Percentiles rank a stretch among this genome's conserved stretches.
Conservation (phyloP, 116 monocot genomes). For the Papilionanthe hybrid region DNA sequence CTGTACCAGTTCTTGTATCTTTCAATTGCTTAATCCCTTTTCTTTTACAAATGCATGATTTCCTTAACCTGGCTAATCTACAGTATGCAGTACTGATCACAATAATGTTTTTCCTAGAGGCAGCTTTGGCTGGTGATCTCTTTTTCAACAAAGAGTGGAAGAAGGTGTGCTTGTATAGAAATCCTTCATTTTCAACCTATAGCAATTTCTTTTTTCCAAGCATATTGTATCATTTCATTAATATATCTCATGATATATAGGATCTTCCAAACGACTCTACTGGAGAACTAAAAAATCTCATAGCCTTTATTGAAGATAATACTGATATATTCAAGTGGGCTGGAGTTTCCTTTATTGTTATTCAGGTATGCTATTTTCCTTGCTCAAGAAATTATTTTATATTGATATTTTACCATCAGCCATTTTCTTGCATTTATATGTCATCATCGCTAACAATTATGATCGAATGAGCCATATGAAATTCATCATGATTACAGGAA, state of each 20-base stretch:
- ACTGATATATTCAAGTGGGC: slow-evolving; percentile 16
- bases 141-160: slow-evolving; percentile 59
- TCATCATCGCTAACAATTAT: background rate
- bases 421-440: background rate
- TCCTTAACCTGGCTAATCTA: slow-evolving; percentile 32
- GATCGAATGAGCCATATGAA: background rate
- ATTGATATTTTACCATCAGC: background rate
- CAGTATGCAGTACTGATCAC: slow-evolving; percentile 53
- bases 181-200: background rate
- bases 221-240: background rate
- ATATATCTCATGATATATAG: slow-evolving; percentile 2
- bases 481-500: background rate
- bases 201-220: background rate
- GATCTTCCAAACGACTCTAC: slow-evolving; percentile 22
- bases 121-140: slow-evolving; percentile 43
- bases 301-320: slow-evolving; percentile 20
- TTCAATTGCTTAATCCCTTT: background rate
- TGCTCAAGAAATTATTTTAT: background rate
- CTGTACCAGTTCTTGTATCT: background rate
- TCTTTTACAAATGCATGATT: slow-evolving; percentile 6
- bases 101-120: slow-evolving; percentile 51
- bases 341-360: slow-evolving; percentile 13
- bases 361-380: slow-evolving; percentile 5
- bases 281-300: slow-evolving; percentile 15
- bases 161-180: slow-evolving; percentile 40